Conservation (phyloP, 2,329 filamentous ascomycete genomes). For the Beauveria australis region DNA sequence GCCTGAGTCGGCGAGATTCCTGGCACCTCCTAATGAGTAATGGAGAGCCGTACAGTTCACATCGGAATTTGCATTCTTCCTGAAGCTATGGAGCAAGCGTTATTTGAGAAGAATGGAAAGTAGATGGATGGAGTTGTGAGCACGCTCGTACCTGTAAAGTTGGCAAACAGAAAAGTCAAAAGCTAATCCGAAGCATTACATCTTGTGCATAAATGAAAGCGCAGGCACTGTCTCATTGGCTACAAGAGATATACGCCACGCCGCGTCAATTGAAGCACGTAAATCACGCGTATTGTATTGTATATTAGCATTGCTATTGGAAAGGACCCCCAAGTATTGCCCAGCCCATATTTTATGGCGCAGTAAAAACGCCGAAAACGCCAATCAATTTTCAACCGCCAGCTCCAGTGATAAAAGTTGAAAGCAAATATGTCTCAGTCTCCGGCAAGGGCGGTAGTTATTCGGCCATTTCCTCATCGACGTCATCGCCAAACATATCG, state of each 20-base stretch:
- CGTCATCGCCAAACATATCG: slow-evolving; percentile 47
- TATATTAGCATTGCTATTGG: neutral
- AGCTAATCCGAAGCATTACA: too few relatives aligned
- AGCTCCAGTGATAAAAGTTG: neutral
- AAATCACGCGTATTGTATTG: neutral
- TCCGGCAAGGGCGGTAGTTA: neutral
- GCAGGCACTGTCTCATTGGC: too few relatives aligned
- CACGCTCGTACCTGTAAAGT: too few relatives aligned
- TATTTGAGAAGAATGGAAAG: too few relatives aligned
- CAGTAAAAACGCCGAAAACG: slow-evolving; percentile 1
- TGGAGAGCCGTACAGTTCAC: neutral
- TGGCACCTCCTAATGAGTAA: neutral
- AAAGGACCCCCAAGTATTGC: neutral
- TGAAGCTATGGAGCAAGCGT: too few relatives aligned
- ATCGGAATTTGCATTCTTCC: too few relatives aligned
- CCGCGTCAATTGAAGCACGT: neutral
- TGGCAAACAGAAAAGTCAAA: too few relatives aligned
- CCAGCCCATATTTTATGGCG: neutral
- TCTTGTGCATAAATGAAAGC: too few relatives aligned
- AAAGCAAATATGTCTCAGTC: neutral
- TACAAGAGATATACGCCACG: too few relatives aligned
- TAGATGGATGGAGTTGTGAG: too few relatives aligned
- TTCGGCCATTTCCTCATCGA: slow-evolving; percentile 50
- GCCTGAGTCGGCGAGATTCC: neutral
- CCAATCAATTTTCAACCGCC: neutral